A percentile compares a stretch with the other conserved stretches of the same genome.
phyloP scores from a whole-genome alignment of 2,329 filamentous ascomycete species.

The Botrytis hyacinthi region DNA sequence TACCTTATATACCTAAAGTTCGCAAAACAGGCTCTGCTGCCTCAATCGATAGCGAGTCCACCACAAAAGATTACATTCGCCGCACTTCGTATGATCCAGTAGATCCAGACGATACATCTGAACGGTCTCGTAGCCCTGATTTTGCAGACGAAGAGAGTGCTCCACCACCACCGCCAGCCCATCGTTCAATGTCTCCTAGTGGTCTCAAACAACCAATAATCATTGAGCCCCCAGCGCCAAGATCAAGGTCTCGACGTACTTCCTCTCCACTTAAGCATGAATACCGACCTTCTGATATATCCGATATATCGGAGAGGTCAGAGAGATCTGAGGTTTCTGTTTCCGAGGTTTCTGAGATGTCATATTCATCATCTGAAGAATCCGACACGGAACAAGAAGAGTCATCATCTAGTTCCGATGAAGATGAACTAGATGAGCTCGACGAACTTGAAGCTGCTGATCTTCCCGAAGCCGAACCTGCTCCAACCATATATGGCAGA shows the following conservation, averaged over 20 bases:
- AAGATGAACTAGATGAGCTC: conserved; percentile 16
- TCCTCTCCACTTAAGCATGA: conserved; percentile 97
- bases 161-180: conserved; percentile 36
- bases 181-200: conserved; percentile 45
- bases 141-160: conserved; percentile 27
- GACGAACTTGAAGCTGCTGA: conserved; percentile 20
- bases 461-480: conserved; percentile 15
- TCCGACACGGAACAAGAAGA: conserved; percentile 21
- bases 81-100: conserved; percentile 4
- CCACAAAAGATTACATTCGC: conserved; percentile 10
- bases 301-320: conserved; percentile 31
- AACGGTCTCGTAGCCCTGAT: neutral
- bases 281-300: conserved; percentile 81
- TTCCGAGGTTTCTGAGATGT: conserved; percentile 64
- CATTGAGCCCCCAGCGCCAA: conserved; percentile 32
- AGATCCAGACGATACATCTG: neutral
- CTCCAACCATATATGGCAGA: conserved; percentile 20
- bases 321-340: conserved; percentile 51
- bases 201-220: conserved; percentile 39
- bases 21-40: conserved; percentile 15
- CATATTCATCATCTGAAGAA: conserved; percentile 60
- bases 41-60: conserved; percentile 15
- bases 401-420: conserved; percentile 19
- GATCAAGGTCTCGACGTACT: conserved; percentile 59
- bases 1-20: conserved; percentile 20